These are phyloP conservation scores for Backusella australiensis DNA, from an alignment of 192 early-diverging fungal genomes.

Conservation along the genomic window DNA sequence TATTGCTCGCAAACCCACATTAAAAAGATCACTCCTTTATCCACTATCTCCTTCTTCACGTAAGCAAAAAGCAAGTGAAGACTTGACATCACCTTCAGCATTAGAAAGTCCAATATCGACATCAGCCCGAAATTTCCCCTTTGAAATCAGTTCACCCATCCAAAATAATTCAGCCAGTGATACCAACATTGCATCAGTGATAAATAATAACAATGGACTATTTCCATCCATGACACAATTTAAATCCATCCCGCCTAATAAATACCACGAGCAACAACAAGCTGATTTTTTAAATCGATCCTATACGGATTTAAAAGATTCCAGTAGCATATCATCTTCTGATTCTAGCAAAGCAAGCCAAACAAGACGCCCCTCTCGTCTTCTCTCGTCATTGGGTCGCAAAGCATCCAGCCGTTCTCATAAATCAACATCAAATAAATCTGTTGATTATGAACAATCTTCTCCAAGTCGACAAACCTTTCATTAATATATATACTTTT, in stretches of 20 bases:
- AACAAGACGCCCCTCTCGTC: not conserved
- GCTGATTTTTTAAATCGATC: slow-evolving; percentile 1
- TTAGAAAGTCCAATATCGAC: not conserved
- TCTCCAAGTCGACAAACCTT: not conserved
- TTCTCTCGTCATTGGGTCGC: slow-evolving; percentile 13
- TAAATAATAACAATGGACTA: not conserved
- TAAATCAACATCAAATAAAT: not conserved
- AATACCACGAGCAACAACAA: not conserved
- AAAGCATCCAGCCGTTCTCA: slow-evolving; percentile 4
- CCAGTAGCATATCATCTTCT: slow-evolving; percentile 5
- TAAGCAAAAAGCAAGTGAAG: slow-evolving; percentile 8
- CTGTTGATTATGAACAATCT: not conserved
- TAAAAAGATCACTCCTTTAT: slow-evolving; percentile 17
- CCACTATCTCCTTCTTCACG: not conserved
- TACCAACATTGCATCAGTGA: not conserved
- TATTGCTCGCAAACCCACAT: not conserved
- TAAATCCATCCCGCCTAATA: not conserved
- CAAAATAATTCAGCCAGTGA: not conserved
- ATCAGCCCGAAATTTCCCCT: not conserved
- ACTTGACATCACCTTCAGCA: not conserved
- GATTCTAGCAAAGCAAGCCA: slow-evolving; percentile 1
- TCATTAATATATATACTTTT: not conserved
- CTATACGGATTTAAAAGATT: not conserved
- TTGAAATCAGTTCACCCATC: not conserved
- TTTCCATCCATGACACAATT: slow-evolving; percentile 5